Conservation (phyloP, 2,329 filamentous ascomycete genomes). For the Stagonosporopsis cucurbitacearum region DNA sequence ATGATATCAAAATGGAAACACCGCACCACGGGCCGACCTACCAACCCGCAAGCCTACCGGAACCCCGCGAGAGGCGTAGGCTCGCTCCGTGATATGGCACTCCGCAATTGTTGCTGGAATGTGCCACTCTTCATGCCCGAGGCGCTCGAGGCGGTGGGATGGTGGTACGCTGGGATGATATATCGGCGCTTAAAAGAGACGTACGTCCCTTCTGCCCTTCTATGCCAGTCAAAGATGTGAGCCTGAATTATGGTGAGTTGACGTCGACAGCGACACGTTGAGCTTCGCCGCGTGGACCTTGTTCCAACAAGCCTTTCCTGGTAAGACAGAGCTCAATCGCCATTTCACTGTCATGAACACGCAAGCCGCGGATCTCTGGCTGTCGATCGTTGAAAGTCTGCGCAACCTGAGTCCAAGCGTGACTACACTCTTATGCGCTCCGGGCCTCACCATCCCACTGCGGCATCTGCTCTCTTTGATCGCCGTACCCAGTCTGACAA, state of each 20-base stretch:
- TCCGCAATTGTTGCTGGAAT: conserved; percentile 4
- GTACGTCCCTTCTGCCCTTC: neutral
- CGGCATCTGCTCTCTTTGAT: conserved; percentile 2
- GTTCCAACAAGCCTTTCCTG: conserved; percentile 1
- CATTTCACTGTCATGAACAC: neutral
- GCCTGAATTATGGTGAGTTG: neutral
- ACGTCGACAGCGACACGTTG: conserved; percentile 3
- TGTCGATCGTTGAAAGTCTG: neutral
- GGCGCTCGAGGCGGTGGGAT: neutral
- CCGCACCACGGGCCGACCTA: neutral
- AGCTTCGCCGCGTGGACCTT: conserved; percentile 4
- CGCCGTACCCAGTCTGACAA: neutral
- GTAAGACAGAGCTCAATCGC: neutral
- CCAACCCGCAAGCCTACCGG: neutral
- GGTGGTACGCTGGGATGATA: neutral
- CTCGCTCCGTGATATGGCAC: conserved; percentile 1
- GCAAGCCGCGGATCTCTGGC: neutral
- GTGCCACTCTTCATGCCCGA: conserved; percentile 1
- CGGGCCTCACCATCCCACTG: neutral
- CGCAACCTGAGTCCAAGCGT: neutral
- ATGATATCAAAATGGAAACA: neutral
- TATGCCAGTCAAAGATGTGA: neutral
- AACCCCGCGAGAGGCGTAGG: neutral
- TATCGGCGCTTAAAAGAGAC: conserved; percentile 1
- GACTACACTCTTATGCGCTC: conserved; percentile 3